Conservation (phyloP, 768 basidiomycete genomes). For the Hygrophorus pudorinus region DNA sequence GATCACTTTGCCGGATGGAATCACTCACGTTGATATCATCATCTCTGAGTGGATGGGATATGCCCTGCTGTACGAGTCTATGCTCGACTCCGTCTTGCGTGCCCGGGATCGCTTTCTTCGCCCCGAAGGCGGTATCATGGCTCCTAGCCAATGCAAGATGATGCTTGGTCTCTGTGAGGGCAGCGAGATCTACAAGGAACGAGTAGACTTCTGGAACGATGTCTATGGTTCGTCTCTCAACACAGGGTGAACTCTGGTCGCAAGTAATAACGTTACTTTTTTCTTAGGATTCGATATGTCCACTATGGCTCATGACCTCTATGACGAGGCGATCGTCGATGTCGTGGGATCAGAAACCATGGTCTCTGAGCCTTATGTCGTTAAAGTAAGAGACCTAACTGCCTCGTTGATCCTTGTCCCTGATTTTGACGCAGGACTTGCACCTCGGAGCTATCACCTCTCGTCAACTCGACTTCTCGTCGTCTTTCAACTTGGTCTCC, state of each 20-base stretch:
- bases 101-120: conserved; percentile 83
- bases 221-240: conserved; percentile 60
- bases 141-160: conserved; percentile 83
- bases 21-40: conserved; percentile 83
- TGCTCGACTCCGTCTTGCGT: conserved; percentile 90
- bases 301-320: conserved; percentile 66
- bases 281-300: conserved; percentile 76
- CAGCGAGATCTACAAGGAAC: conserved; percentile 65
- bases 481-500: conserved; percentile 68
- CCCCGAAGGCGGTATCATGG: conserved; percentile 68
- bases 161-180: conserved; percentile 78
- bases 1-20: conserved; percentile 60
- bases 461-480: conserved; percentile 70
- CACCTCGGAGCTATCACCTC: conserved; percentile 52
- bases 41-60: conserved; percentile 99
- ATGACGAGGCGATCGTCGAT: conserved; percentile 79
- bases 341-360: conserved; percentile 58
- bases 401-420: neutral
- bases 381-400: conserved; percentile 46
- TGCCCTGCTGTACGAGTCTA: conserved; percentile 86
- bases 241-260: neutral
- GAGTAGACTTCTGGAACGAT: conserved; percentile 82
- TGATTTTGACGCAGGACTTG: conserved; percentile 51
- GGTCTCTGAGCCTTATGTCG: conserved; percentile 46
- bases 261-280: neutral